phyloP scores from a whole-genome alignment of 176 grass and related monocot genomes.

The Musa acuminata region DNA sequence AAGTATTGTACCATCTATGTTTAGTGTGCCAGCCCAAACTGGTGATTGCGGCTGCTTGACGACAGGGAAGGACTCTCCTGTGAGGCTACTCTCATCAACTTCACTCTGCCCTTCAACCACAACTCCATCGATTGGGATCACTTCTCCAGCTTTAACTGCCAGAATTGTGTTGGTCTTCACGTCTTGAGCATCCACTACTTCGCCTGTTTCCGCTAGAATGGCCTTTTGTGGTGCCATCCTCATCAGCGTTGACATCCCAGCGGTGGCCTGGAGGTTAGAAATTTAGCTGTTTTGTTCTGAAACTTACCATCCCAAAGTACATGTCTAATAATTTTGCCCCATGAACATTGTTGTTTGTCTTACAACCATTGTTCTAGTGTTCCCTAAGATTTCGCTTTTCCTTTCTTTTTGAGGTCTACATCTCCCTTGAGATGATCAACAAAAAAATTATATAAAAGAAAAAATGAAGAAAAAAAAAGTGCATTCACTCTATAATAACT shows the following conservation, averaged over 20 bases:
- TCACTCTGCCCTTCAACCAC: slow-evolving; percentile 70
- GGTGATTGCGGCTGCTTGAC: slow-evolving; percentile 61
- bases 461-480: neutral
- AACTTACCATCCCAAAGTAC: neutral
- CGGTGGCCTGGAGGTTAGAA: slow-evolving; percentile 45
- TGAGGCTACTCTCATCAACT: slow-evolving; percentile 76
- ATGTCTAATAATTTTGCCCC: neutral
- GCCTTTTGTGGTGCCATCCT: slow-evolving; percentile 91
- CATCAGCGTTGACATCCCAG: slow-evolving; percentile 81
- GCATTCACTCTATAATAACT: neutral
- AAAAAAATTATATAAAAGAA: neutral
- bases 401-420: neutral
- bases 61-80: slow-evolving; percentile 82
- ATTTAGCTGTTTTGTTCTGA: slow-evolving; percentile 14
- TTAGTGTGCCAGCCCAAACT: slow-evolving; percentile 91
- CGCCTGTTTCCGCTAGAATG: slow-evolving; percentile 58
- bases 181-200: slow-evolving; percentile 54
- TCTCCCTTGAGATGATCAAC: neutral
- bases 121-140: slow-evolving; percentile 72
- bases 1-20: slow-evolving; percentile 64
- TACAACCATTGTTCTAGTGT: too few relatives aligned
- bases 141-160: slow-evolving; percentile 83
- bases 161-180: slow-evolving; percentile 61
- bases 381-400: neutral
- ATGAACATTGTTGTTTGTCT: neutral